A percentile compares a stretch with the other conserved stretches of the same genome.
Evolutionary conservation across 768 basidiomycete genomes (phyloP).

Genomic region (Astraeus odoratus): DNA sequence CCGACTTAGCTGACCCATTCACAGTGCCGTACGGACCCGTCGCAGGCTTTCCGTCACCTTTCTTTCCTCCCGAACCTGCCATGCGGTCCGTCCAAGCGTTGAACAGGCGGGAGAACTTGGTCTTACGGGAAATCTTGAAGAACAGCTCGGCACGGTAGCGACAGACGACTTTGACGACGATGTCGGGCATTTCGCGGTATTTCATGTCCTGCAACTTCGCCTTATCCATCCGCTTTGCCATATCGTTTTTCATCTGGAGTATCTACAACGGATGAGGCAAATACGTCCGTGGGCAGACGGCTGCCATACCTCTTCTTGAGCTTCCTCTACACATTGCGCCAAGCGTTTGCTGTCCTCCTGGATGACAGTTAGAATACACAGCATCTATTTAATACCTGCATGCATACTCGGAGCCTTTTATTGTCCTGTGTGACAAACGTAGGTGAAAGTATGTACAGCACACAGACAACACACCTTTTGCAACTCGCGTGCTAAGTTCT

Average conservation of each 20-base stretch:
- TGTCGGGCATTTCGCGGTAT: slow-evolving; percentile 82
- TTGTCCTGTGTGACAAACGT: slow-evolving; percentile 56
- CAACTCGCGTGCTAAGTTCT: slow-evolving; percentile 81
- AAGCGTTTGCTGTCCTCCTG: slow-evolving; percentile 85
- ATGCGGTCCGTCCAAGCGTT: slow-evolving; percentile 87
- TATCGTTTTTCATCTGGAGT: slow-evolving; percentile 73
- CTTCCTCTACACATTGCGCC: slow-evolving; percentile 75
- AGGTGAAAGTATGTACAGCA: slow-evolving; percentile 8
- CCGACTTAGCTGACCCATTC: slow-evolving; percentile 47
- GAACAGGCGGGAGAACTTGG: slow-evolving; percentile 75
- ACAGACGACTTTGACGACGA: slow-evolving; percentile 83
- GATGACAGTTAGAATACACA: slow-evolving; percentile 16
- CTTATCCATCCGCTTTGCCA: slow-evolving; percentile 73
- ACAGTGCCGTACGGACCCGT: slow-evolving; percentile 22
- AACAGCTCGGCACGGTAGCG: slow-evolving; percentile 86
- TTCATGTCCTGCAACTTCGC: slow-evolving; percentile 74
- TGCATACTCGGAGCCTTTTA: slow-evolving; percentile 73
- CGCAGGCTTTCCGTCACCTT: slow-evolving; percentile 29
- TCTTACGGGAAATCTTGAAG: slow-evolving; percentile 91
- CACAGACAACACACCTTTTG: slow-evolving; percentile 56
- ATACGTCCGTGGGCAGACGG: neutral
- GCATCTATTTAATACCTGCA: neutral
- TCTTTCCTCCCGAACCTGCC: slow-evolving; percentile 54
- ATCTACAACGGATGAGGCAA: slow-evolving; percentile 38
- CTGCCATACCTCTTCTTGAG: slow-evolving; percentile 66